Evolutionary conservation across 805 yeast species (phyloP).

Genomic region (Ogataea parapolymorpha): DNA sequence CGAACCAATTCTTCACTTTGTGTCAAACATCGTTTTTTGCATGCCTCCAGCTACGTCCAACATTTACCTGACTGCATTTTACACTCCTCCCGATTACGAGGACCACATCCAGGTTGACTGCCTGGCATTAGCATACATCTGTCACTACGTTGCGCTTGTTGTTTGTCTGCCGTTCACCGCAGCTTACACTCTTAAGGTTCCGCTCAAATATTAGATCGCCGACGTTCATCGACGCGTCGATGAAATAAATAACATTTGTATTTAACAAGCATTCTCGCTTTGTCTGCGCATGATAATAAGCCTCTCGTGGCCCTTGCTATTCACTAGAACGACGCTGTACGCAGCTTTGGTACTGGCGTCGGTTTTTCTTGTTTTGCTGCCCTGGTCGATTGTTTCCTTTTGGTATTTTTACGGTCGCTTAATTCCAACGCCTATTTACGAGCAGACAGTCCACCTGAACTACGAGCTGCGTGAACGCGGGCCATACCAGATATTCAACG

Average conservation of each 20-base stretch:
- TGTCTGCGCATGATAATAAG: constrained; percentile 18
- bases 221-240: constrained; percentile 5
- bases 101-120: constrained; percentile 76
- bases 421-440: constrained; percentile 25
- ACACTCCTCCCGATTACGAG: constrained; percentile 59
- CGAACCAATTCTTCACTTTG: constrained; percentile 63
- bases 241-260: not conserved
- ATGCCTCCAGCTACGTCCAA: constrained; percentile 88
- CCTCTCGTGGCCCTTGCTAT: constrained; percentile 22
- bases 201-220: constrained; percentile 35
- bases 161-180: constrained; percentile 73
- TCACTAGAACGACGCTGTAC: constrained; percentile 23
- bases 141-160: constrained; percentile 67
- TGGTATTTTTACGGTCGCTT: constrained; percentile 30
- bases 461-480: constrained; percentile 25
- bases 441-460: constrained; percentile 15
- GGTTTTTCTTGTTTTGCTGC: constrained; percentile 28
- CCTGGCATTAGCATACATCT: constrained; percentile 68
- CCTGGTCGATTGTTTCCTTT: constrained; percentile 32
- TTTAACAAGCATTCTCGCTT: not conserved
- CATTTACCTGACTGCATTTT: constrained; percentile 84
- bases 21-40: constrained; percentile 69
- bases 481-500: constrained; percentile 21
- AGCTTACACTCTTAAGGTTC: constrained; percentile 59
- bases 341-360: constrained; percentile 12